A percentile compares a stretch with the other conserved stretches of the same genome.
Conservation (phyloP, 257 asterid genomes). For the Nicotiana undulata region DNA sequence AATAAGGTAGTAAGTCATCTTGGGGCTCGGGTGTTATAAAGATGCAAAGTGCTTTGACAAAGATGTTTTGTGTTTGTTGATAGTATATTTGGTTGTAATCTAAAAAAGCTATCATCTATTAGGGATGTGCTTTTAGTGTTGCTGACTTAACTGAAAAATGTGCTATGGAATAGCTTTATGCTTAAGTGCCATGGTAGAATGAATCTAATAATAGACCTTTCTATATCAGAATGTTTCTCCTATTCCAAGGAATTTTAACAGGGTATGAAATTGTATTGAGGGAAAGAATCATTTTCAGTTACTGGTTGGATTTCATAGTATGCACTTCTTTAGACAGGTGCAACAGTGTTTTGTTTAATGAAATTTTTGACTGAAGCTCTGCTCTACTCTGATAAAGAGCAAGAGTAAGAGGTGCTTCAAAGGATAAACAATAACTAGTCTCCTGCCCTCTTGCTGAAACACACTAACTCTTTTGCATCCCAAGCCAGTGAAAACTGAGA, state of each 20-base stretch:
- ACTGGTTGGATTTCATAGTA: neutral
- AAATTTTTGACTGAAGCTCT: neutral
- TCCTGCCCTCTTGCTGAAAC: neutral
- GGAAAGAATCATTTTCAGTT: neutral
- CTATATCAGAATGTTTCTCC: constrained; percentile 3
- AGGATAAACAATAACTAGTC: neutral
- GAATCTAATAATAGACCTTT: neutral
- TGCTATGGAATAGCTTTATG: neutral
- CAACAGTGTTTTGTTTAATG: neutral
- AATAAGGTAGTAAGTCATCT: neutral
- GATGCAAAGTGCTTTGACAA: neutral
- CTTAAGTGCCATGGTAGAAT: neutral
- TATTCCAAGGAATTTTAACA: neutral
- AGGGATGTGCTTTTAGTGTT: neutral
- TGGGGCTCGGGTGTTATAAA: neutral
- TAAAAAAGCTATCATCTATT: neutral
- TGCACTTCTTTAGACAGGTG: neutral
- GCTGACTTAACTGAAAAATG: neutral
- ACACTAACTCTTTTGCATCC: neutral
- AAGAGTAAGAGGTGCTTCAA: neutral
- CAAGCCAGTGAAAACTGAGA: neutral
- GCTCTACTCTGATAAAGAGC: neutral
- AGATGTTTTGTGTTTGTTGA: neutral
- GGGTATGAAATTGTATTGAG: neutral
- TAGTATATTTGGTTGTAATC: neutral